These are phyloP conservation scores for Russula vinacea DNA, from an alignment of 768 basidiomycete genomes.

Conservation along the genomic window DNA sequence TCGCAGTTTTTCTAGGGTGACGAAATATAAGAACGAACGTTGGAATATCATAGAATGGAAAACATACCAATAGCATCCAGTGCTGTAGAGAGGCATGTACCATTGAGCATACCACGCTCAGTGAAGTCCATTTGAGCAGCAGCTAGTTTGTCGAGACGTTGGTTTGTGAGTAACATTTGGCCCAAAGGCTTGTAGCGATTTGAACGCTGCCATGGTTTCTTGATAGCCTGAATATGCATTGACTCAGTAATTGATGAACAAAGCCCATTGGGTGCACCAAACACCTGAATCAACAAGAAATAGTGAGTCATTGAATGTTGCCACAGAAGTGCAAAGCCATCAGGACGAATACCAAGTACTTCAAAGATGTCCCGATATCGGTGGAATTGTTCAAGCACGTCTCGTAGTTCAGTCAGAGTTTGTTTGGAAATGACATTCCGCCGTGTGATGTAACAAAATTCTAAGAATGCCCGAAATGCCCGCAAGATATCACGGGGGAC, in stretches of 20 bases:
- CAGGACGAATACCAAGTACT: background rate
- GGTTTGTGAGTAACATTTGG: background rate
- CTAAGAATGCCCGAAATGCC: slow-evolving; percentile 27
- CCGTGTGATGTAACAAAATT: slow-evolving; percentile 33
- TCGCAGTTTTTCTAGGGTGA: too few relatives aligned
- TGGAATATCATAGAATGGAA: too few relatives aligned
- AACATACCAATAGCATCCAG: too few relatives aligned
- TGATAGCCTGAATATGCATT: background rate
- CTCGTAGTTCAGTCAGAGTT: slow-evolving; percentile 16
- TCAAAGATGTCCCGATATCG: background rate
- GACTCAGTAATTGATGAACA: background rate
- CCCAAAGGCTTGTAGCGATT: background rate
- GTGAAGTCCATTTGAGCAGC: background rate
- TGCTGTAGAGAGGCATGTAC: background rate
- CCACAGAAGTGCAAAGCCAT: background rate
- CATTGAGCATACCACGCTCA: background rate
- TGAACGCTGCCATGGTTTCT: background rate
- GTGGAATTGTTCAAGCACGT: slow-evolving; percentile 14
- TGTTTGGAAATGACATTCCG: slow-evolving; percentile 6
- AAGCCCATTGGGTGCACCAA: background rate
- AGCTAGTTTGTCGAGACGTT: background rate
- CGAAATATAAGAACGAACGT: too few relatives aligned
- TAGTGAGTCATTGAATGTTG: background rate
- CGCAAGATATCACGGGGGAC: slow-evolving; percentile 20
- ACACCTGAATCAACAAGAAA: background rate